These are phyloP conservation scores for Cordyceps javanica DNA, from an alignment of 2,329 filamentous ascomycete species.

Conservation along the genomic window DNA sequence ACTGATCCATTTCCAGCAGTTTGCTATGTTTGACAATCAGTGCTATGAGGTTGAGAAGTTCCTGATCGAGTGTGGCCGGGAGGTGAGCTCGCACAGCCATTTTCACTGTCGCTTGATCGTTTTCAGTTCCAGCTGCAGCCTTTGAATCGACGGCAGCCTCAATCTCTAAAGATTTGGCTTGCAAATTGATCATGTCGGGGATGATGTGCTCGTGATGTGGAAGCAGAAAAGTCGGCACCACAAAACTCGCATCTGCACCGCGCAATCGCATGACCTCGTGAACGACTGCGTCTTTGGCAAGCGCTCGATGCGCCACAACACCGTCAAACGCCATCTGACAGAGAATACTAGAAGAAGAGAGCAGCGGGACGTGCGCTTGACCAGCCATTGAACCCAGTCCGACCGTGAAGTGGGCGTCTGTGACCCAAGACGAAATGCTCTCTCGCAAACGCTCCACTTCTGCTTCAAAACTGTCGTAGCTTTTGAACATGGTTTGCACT, in stretches of 20 bases:
- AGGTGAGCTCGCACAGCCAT: neutral
- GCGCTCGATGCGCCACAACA: neutral
- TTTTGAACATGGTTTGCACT: neutral
- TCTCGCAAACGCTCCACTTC: neutral
- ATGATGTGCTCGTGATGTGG: neutral
- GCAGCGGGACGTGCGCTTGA: neutral
- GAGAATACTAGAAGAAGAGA: neutral
- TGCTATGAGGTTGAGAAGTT: neutral
- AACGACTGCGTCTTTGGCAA: neutral
- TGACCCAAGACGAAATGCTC: neutral
- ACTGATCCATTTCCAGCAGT: neutral
- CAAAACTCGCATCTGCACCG: neutral
- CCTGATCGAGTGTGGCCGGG: neutral
- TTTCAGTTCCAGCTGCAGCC: neutral
- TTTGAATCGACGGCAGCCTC: neutral
- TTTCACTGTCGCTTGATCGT: neutral
- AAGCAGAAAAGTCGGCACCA: neutral
- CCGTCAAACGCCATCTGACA: conserved; percentile 4
- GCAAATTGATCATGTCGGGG: neutral
- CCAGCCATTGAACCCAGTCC: neutral
- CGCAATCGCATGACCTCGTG: neutral
- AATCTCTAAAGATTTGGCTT: neutral
- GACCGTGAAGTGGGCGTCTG: neutral
- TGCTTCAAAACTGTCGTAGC: neutral
- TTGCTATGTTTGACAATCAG: neutral